Evolutionary conservation across 192 early-diverging fungal genomes (phyloP).

Genomic region (Radiomyces spectabilis): DNA sequence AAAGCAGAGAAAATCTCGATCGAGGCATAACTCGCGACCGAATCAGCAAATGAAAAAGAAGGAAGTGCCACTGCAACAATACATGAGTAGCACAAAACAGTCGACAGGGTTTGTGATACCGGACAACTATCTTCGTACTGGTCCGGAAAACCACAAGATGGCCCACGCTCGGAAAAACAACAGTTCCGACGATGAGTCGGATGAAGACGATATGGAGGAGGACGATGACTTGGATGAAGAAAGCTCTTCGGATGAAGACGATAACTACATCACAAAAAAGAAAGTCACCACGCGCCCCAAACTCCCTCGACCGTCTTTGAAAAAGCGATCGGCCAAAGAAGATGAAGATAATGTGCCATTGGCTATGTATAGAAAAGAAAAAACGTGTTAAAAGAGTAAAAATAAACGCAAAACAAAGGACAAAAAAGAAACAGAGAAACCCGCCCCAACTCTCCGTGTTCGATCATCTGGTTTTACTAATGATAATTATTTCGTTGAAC

Average conservation of each 20-base stretch:
- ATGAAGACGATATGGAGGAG: conserved; percentile 7
- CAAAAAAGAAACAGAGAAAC: background rate
- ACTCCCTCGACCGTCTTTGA: too few relatives aligned
- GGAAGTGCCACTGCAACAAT: too few relatives aligned
- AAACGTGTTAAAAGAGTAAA: too few relatives aligned
- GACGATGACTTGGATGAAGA: background rate
- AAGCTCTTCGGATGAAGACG: background rate
- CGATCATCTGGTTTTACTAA: too few relatives aligned
- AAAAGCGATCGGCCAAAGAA: conserved; percentile 8
- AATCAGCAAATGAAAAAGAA: background rate
- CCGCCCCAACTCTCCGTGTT: too few relatives aligned
- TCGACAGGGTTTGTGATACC: conserved; percentile 2
- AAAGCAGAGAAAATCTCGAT: too few relatives aligned
- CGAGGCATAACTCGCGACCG: too few relatives aligned
- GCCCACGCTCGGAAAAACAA: background rate
- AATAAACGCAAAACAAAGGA: background rate
- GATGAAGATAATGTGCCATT: conserved; percentile 63
- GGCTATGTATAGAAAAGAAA: conserved; percentile 40
- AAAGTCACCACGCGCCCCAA: too few relatives aligned
- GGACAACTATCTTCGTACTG: background rate
- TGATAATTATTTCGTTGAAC: too few relatives aligned
- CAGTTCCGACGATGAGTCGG: background rate
- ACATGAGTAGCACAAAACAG: background rate
- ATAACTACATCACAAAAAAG: background rate
- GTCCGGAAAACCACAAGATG: background rate